Percentiles rank a stretch among this genome's conserved stretches.
These are phyloP conservation scores for Helminthosporium solani DNA, from an alignment of 2,329 filamentous ascomycete species.

Conservation along the genomic window DNA sequence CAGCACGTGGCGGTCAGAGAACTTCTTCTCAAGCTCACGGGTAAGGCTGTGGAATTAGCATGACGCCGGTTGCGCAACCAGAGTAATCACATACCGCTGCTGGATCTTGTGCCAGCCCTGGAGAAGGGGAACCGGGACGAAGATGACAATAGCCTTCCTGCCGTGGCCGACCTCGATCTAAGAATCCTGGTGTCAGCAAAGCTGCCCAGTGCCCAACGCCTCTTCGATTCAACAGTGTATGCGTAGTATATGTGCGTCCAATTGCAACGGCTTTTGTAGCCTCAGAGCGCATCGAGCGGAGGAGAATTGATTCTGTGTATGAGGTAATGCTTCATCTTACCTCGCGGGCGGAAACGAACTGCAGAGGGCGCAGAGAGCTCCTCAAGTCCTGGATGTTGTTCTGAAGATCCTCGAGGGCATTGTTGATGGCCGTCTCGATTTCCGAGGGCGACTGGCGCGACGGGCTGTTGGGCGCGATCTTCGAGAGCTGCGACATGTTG, in stretches of 20 bases:
- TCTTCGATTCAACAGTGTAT: constrained; percentile 46
- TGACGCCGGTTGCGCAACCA: background rate
- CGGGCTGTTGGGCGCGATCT: constrained; percentile 96
- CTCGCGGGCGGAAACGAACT: constrained; percentile 99
- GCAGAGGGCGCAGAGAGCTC: constrained; percentile 91
- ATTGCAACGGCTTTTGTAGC: constrained; percentile 25
- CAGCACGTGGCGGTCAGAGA: constrained; percentile 99
- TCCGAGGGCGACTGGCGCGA: constrained; percentile 95
- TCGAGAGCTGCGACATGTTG: constrained; percentile 69
- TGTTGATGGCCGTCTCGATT: constrained; percentile 95
- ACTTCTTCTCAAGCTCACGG: constrained; percentile 99
- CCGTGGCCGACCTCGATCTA: constrained; percentile 99
- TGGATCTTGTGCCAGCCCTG: constrained; percentile 98
- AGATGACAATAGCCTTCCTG: constrained; percentile 99
- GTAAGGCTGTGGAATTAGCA: constrained; percentile 68
- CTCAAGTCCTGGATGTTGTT: constrained; percentile 98
- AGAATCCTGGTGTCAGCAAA: constrained; percentile 58
- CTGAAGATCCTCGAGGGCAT: constrained; percentile 78
- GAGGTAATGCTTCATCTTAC: constrained; percentile 64
- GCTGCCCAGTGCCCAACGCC: constrained; percentile 59
- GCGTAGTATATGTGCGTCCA: constrained; percentile 8
- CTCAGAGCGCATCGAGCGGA: constrained; percentile 29
- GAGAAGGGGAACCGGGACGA: constrained; percentile 99
- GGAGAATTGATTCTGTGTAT: constrained; percentile 14
- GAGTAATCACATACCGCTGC: constrained; percentile 79